Base-by-base conservation (phyloP, 805 yeast genomes). In the Candida ponderosae region DNA sequence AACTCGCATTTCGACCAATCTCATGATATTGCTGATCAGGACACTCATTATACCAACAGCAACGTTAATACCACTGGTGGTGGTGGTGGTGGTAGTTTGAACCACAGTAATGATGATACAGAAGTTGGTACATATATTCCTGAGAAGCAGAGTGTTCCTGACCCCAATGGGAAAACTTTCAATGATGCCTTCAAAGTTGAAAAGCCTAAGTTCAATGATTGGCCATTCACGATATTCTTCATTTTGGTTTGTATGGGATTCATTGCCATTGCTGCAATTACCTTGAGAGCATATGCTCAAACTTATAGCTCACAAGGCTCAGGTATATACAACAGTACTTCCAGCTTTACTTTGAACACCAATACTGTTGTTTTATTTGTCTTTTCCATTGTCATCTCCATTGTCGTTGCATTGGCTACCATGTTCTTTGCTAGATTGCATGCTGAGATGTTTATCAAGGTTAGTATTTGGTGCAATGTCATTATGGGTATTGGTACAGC, bases 401-500 rank as follows among this genome's bases (percentile, higher is more conserved):
- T 85, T 23, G 72, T 74, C 3, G 58, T 83, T 21, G 73, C 95
- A 0, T 36, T 67, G 2, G 43, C 66, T 4, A 77, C 86, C 31
- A 66, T 83, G 35, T 42, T 68, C 1, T 60, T 74, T 41, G 94
- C 95, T 4, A 64, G 88, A 47, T 42, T 70, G 42, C 73, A 72
- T 33, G 86, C 96, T 8, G 64, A 69, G 36, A 61, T 68, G 38
- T 87, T 87, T 57, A 83, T 87, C 46, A 70, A 72, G 38, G 58
- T 76, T 19, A 84, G 94, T 2, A 70, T 87, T 44, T 65, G 83
- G 24, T 60, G 79, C 34, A 85, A 85, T 51, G 66, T 85, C 11
- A 48, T 77, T 2, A 57, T 84, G 40, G 86, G 90, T 4, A 48
- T 86, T 20, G 95, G 83, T 15, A 79, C 94, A 6, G 75, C 87